Conservation (phyloP, 2,329 filamentous ascomycete genomes). For the Sclerotinia spermophila region DNA sequence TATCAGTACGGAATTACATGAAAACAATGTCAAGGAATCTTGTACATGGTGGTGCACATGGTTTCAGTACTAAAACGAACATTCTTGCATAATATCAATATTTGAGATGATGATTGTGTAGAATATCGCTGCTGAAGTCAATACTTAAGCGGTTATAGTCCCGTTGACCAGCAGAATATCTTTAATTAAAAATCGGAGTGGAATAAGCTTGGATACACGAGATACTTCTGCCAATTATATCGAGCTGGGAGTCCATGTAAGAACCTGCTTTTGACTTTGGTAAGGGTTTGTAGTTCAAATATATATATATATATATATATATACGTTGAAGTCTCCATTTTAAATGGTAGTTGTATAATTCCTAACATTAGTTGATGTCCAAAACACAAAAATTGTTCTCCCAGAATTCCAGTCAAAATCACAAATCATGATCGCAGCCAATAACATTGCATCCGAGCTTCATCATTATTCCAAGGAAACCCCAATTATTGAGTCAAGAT, state of each 20-base stretch:
- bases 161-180: not conserved
- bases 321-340: not conserved
- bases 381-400: not conserved
- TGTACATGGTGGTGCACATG: not conserved
- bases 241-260: not conserved
- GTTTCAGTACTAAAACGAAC: not conserved
- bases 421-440: not conserved
- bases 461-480: not conserved
- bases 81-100: not conserved
- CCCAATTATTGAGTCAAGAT: not conserved
- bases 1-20: not conserved
- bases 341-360: not conserved
- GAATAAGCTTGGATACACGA: not conserved
- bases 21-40: not conserved
- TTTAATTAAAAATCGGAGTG: not conserved
- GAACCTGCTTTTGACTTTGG: not conserved
- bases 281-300: not conserved
- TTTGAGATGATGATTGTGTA: not conserved
- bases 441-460: not conserved
- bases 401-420: not conserved
- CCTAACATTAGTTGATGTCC: not conserved
- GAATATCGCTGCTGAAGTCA: not conserved
- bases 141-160: not conserved
- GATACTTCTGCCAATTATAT: not conserved
- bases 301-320: conserved; percentile 5